These are phyloP conservation scores for Candida gorgasii DNA, from an alignment of 805 yeast genomes.

Conservation along the genomic window DNA sequence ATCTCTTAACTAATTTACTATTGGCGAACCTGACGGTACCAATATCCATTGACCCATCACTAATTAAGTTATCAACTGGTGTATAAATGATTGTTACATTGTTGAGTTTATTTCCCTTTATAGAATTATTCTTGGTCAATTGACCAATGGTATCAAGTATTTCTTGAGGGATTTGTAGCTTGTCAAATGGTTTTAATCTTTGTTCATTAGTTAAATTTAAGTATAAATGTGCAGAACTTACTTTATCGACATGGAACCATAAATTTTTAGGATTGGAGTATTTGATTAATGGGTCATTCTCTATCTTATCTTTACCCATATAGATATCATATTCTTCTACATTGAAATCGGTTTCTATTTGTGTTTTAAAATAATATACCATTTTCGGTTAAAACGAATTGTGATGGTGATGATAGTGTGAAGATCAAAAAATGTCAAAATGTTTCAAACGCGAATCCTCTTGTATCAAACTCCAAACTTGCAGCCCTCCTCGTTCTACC, in stretches of 20 bases:
- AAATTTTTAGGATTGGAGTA: slow-evolving; percentile 65
- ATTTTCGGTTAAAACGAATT: slow-evolving; percentile 12
- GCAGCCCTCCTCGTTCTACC: slow-evolving; percentile 2
- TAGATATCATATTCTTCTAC: slow-evolving; percentile 41
- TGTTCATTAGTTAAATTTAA: slow-evolving; percentile 43
- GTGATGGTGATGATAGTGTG: background rate
- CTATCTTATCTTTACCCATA: slow-evolving; percentile 76
- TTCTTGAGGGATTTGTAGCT: slow-evolving; percentile 37
- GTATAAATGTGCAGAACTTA: slow-evolving; percentile 78
- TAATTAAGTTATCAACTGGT: slow-evolving; percentile 68
- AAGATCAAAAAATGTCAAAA: background rate
- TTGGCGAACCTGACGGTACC: slow-evolving; percentile 79
- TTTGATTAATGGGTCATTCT: slow-evolving; percentile 55
- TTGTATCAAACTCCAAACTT: slow-evolving; percentile 2
- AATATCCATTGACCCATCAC: slow-evolving; percentile 69
- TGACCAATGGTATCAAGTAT: slow-evolving; percentile 59
- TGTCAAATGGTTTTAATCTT: slow-evolving; percentile 37
- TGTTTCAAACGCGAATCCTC: slow-evolving; percentile 8
- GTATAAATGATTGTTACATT: slow-evolving; percentile 70
- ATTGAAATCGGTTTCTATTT: slow-evolving; percentile 20
- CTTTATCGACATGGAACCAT: slow-evolving; percentile 82
- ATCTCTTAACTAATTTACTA: slow-evolving; percentile 51
- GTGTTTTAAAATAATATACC: slow-evolving; percentile 34
- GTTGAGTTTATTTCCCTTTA: slow-evolving; percentile 69
- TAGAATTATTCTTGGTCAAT: slow-evolving; percentile 74